Conservation (phyloP, 768 basidiomycete species). For the Solioccasus polychromus region DNA sequence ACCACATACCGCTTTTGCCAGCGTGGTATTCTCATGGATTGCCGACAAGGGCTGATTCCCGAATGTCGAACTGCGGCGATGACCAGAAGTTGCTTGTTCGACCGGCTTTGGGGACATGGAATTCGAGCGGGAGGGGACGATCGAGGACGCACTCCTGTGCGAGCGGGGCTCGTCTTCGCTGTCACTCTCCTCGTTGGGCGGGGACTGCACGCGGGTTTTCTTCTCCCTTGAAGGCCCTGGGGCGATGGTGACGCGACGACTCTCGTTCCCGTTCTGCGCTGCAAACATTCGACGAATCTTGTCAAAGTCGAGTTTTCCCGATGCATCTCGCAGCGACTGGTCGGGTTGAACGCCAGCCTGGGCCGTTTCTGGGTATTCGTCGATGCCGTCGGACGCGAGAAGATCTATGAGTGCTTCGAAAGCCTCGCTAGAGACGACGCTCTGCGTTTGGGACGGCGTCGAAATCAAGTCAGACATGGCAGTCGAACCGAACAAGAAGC, state of each 20-base stretch:
- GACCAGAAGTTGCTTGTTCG: slow-evolving; percentile 1
- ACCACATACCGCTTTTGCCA: slow-evolving; percentile 8
- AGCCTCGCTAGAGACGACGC: slow-evolving; percentile 15
- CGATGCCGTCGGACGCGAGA: slow-evolving; percentile 27
- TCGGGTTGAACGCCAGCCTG: slow-evolving; percentile 1
- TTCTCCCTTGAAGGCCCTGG: background rate
- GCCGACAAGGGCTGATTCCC: slow-evolving; percentile 15
- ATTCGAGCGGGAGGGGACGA: slow-evolving; percentile 7
- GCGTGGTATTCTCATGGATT: slow-evolving; percentile 6
- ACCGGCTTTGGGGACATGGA: slow-evolving; percentile 16
- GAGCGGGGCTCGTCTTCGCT: slow-evolving; percentile 19
- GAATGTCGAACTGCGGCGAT: slow-evolving; percentile 25
- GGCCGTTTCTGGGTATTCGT: slow-evolving; percentile 5
- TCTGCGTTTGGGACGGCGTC: slow-evolving; percentile 21
- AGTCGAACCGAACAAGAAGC: background rate
- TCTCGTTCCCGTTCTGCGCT: slow-evolving; percentile 13
- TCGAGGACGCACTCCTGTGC: slow-evolving; percentile 5
- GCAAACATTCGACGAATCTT: slow-evolving; percentile 30
- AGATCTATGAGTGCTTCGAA: slow-evolving; percentile 31
- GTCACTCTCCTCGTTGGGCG: slow-evolving; percentile 7
- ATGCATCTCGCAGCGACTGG: slow-evolving; percentile 21
- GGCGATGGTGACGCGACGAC: too few species aligned
- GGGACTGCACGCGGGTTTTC: background rate
- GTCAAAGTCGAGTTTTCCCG: slow-evolving; percentile 31
- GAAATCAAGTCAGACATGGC: slow-evolving; percentile 24